phyloP scores from a whole-genome alignment of 2,329 filamentous ascomycete genomes.

The Tothia fuscella region DNA sequence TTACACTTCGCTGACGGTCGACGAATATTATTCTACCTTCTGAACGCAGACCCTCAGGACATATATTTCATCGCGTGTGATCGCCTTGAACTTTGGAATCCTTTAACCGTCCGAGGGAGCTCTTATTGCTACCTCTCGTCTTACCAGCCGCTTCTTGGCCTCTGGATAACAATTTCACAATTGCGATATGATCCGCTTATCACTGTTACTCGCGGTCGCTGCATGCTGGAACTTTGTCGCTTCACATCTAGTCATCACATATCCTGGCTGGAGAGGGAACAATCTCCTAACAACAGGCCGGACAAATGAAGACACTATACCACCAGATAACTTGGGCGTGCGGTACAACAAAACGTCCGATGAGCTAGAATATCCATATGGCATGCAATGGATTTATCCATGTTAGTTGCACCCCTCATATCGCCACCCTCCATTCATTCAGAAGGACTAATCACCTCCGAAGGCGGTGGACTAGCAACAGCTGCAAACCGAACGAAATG shows the following conservation, averaged over 20 bases:
- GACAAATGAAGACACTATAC: conserved; percentile 27
- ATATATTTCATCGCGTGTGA: too few relatives aligned
- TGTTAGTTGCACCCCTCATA: conserved; percentile 48
- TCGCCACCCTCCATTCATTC: neutral
- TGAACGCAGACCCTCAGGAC: too few relatives aligned
- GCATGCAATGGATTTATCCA: conserved; percentile 93
- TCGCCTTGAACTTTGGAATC: too few relatives aligned
- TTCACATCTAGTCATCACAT: conserved; percentile 74
- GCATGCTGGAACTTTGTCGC: conserved; percentile 24
- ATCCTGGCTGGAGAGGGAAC: conserved; percentile 79
- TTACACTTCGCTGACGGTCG: too few relatives aligned
- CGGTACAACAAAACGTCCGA: conserved; percentile 30
- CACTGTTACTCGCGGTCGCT: neutral
- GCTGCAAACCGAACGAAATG: conserved; percentile 82
- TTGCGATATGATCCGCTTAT: conserved; percentile 4
- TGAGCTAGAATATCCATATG: conserved; percentile 55
- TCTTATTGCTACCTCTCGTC: too few relatives aligned
- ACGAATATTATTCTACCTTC: too few relatives aligned
- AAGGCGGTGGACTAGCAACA: conserved; percentile 72
- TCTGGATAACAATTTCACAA: too few relatives aligned
- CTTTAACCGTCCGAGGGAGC: too few relatives aligned
- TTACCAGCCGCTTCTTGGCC: too few relatives aligned
- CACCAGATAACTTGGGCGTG: conserved; percentile 32
- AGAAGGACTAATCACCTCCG: conserved; percentile 8
- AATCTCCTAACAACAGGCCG: conserved; percentile 68